Evolutionary conservation across 805 yeast species (phyloP), one percentile per base, ranked within the genome.

Genomic region (Lachancea cidri): DNA sequence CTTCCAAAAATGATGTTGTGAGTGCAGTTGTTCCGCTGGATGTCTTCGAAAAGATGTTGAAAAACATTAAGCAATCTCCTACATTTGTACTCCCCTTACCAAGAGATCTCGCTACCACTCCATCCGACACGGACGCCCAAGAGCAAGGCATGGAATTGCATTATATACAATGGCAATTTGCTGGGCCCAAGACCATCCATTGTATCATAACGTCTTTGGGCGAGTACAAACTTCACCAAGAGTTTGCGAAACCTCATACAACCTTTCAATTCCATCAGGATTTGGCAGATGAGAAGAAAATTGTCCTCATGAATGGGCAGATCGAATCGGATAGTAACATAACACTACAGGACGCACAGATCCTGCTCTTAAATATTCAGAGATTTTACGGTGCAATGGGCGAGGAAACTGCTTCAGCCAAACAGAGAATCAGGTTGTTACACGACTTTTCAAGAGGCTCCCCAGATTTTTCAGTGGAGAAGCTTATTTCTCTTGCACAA

Each of bases 161-260:
- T 58, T 87, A 83, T 60, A 78, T 89, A 17, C 98, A 93, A 66
- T 93, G 98, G 98, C 72, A 79, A 15, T 86, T 87, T 60, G 89
- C 83, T 11, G 95, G 91, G 1, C 81, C 85, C 13, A 53, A 78
- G 32, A 89, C 97, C 2, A 71, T 86, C 1, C 96, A 93, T 65
- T 86, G 95, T 58, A 74, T 93, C 74, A 71, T 93, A 53, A 93
- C 98, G 2, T 80, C 96, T 0, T 72, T 93, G 48, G 89, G 93
- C 1, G 98, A 93, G 64, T 93, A 79, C 65, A 88, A 91, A 62
- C 72, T 88, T 20, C 96, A 91, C 57, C 78, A 77, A 42, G 97
- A 91, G 58, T 93, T 72, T 63, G 96, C 98, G 7, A 82, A 86
- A 58, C 98, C 98, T 1, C 98, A 93, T 62, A 87, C 97, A 0